Conservation (phyloP, 768 basidiomycete genomes). For the Daedaleopsis nitida region DNA sequence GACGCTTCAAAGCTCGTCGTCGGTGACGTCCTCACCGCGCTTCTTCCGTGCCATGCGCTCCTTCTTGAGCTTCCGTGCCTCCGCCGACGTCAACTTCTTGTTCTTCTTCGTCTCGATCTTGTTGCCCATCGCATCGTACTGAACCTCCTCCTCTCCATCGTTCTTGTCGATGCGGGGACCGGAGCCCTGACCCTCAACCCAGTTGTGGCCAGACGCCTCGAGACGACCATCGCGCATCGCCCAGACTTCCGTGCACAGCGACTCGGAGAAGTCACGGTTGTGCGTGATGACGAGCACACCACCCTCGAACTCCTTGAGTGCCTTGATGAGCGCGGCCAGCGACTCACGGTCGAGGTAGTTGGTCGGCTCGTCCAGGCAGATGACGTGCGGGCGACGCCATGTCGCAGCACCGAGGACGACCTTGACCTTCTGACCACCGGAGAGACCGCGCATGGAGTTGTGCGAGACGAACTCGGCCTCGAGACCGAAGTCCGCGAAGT, state of each 20-base stretch:
- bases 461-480: slow-evolving; percentile 99
- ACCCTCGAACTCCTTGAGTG: slow-evolving; percentile 96
- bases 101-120: slow-evolving; percentile 84
- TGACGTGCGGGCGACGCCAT: slow-evolving; percentile 98
- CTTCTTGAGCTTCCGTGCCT: slow-evolving; percentile 93
- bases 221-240: slow-evolving; percentile 97
- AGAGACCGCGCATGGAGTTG: slow-evolving; percentile 99
- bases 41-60: slow-evolving; percentile 91
- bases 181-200: slow-evolving; percentile 98
- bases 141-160: slow-evolving; percentile 86
- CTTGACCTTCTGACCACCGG: slow-evolving; percentile 99
- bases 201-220: slow-evolving; percentile 98
- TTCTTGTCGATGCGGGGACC: slow-evolving; percentile 95
- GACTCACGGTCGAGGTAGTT: slow-evolving; percentile 99
- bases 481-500: slow-evolving; percentile 98
- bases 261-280: slow-evolving; percentile 99
- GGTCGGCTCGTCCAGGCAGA: slow-evolving; percentile 96
- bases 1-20: slow-evolving; percentile 53
- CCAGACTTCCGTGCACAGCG: slow-evolving; percentile 97
- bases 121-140: slow-evolving; percentile 98
- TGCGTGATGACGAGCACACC: slow-evolving; percentile 98
- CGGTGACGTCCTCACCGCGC: slow-evolving; percentile 74
- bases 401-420: slow-evolving; percentile 98
- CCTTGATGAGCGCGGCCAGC: slow-evolving; percentile 96
- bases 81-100: slow-evolving; percentile 83